Conservation (phyloP, 2,329 filamentous ascomycete species). For the Bimuria novae-zelandiae region DNA sequence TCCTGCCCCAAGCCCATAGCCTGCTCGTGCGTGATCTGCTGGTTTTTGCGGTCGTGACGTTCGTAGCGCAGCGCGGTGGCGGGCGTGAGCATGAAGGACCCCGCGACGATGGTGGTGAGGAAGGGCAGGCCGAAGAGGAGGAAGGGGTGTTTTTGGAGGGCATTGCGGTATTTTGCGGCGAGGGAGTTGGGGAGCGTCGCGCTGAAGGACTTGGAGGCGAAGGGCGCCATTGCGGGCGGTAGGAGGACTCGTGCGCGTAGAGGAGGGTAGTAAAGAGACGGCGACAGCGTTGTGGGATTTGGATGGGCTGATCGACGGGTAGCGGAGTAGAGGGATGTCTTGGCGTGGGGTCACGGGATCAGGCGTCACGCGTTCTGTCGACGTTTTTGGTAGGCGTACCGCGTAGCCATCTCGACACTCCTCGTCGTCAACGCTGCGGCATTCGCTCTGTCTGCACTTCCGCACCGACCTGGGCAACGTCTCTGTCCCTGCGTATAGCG, state of each 20-base stretch:
- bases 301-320: constrained; percentile 12
- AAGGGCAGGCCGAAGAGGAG: constrained; percentile 93
- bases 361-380: constrained; percentile 15
- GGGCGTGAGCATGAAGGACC: constrained; percentile 91
- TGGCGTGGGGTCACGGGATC: constrained; percentile 31
- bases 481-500: too few species aligned
- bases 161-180: constrained; percentile 75
- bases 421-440: too few species aligned
- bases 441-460: background rate
- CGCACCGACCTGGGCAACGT: too few species aligned
- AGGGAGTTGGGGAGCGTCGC: constrained; percentile 63
- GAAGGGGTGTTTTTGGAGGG: constrained; percentile 81
- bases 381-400: constrained; percentile 19
- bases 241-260: too few species aligned
- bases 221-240: constrained; percentile 45
- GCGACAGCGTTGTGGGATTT: background rate
- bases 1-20: constrained; percentile 78
- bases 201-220: constrained; percentile 63
- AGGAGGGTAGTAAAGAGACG: too few species aligned
- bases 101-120: constrained; percentile 83
- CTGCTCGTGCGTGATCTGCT: constrained; percentile 83
- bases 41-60: constrained; percentile 85
- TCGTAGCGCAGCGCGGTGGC: constrained; percentile 94
- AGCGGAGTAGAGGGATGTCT: constrained; percentile 19
- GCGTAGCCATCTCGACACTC: constrained; percentile 12